phyloP scores from a whole-genome alignment of 306 rosid species.

The Delonix regia region DNA sequence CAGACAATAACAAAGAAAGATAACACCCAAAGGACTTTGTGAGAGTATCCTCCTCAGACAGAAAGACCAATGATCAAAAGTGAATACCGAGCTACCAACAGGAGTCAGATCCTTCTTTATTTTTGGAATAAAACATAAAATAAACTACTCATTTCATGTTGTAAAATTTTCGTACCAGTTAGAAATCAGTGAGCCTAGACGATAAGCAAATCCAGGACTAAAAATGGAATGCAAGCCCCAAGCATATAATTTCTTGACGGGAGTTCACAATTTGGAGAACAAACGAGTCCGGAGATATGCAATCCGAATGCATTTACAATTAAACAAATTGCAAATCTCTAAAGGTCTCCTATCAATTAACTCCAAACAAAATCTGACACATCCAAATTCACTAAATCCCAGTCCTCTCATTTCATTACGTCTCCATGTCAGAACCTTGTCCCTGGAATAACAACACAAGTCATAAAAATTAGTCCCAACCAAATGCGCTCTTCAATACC shows the following conservation, averaged over 20 bases:
- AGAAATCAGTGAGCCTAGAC: conserved; percentile 20
- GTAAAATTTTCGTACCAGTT: conserved; percentile 16
- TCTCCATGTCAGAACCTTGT: conserved; percentile 57
- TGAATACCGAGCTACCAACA: conserved; percentile 1
- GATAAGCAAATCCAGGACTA: conserved; percentile 23
- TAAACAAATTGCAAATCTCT: conserved; percentile 35
- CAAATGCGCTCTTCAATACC: background rate
- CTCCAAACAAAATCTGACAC: conserved; percentile 32
- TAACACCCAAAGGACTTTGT: background rate
- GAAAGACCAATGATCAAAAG: conserved; percentile 2
- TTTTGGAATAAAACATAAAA: background rate
- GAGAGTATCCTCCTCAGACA: conserved; percentile 15
- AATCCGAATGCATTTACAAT: conserved; percentile 48
- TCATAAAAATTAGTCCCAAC: conserved; percentile 10
- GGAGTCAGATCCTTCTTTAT: conserved; percentile 5
- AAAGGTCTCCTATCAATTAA: conserved; percentile 33
- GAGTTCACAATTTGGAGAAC: conserved; percentile 35
- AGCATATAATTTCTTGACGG: background rate
- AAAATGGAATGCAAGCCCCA: conserved; percentile 23
- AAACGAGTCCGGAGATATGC: conserved; percentile 27
- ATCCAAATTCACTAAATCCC: conserved; percentile 40
- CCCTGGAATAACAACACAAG: conserved; percentile 47
- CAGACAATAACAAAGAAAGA: conserved; percentile 9
- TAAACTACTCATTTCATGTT: background rate
- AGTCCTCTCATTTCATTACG: conserved; percentile 34